These are phyloP conservation scores for Gloeophyllum trabeum DNA, from an alignment of 768 basidiomycete genomes.

Conservation along the genomic window DNA sequence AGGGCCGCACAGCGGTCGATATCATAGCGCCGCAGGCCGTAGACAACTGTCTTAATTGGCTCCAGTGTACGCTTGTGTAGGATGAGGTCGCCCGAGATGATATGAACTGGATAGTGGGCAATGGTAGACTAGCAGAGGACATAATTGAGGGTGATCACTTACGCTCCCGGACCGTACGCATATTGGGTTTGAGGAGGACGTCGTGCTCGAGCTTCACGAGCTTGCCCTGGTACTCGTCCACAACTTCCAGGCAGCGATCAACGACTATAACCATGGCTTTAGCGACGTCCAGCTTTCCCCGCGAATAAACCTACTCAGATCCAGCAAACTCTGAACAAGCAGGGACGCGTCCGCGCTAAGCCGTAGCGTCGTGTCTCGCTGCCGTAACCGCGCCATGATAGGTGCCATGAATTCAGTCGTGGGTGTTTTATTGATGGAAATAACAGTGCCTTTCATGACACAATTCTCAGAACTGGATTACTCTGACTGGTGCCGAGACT, in stretches of 20 bases:
- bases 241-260: constrained; percentile 54
- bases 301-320: constrained; percentile 24
- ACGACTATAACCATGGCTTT: constrained; percentile 31
- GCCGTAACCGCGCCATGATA: constrained; percentile 44
- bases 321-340: constrained; percentile 58
- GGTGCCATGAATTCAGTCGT: constrained; percentile 40
- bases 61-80: constrained; percentile 65
- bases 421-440: constrained; percentile 41
- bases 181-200: constrained; percentile 47
- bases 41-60: constrained; percentile 59
- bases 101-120: constrained; percentile 43
- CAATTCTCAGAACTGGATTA: background rate
- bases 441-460: constrained; percentile 40
- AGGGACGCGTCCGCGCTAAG: constrained; percentile 57
- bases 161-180: constrained; percentile 51
- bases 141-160: constrained; percentile 11
- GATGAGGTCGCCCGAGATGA: constrained; percentile 64
- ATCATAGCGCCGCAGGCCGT: constrained; percentile 60
- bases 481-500: constrained; percentile 5
- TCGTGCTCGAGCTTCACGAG: constrained; percentile 50
- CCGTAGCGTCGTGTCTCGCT: constrained; percentile 48
- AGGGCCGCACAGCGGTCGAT: constrained; percentile 54
- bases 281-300: background rate
- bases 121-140: background rate
- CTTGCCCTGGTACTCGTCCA: constrained; percentile 56